These are phyloP conservation scores for Boletus subparvulus DNA, from an alignment of 768 basidiomycete genomes.

Conservation along the genomic window DNA sequence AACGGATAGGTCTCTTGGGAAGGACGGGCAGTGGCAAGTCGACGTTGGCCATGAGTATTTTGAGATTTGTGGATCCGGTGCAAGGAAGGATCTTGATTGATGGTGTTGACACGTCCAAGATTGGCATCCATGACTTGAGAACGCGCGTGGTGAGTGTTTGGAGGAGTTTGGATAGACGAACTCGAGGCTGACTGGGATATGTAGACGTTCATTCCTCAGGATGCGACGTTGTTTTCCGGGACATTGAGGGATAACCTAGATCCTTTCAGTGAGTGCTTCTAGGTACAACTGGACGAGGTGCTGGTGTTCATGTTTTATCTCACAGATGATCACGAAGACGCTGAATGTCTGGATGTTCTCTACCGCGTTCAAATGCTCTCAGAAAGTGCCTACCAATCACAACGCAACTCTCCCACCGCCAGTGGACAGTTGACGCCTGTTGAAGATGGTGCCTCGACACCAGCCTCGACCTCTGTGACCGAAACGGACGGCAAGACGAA, in stretches of 20 bases:
- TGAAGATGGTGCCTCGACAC: constrained; percentile 41
- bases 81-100: constrained; percentile 78
- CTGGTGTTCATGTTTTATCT: not conserved
- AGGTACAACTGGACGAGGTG: not conserved
- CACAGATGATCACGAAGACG: constrained; percentile 72
- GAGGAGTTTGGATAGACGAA: not conserved
- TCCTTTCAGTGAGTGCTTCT: constrained; percentile 51
- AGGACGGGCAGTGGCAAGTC: constrained; percentile 83
- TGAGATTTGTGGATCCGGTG: constrained; percentile 81
- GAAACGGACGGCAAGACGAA: constrained; percentile 56
- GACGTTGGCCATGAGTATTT: constrained; percentile 81
- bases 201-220: constrained; percentile 78
- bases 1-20: constrained; percentile 78
- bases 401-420: constrained; percentile 48
- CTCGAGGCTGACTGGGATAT: not conserved
- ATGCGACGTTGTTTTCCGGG: constrained; percentile 78
- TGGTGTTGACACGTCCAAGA: constrained; percentile 83
- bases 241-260: constrained; percentile 75
- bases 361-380: constrained; percentile 76
- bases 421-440: constrained; percentile 45
- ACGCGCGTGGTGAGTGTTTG: constrained; percentile 56
- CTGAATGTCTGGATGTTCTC: constrained; percentile 78
- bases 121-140: constrained; percentile 83
- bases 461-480: constrained; percentile 43
- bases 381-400: constrained; percentile 48